Conservation (phyloP, 2,329 filamentous ascomycete genomes). For the Venturia oleaginea region DNA sequence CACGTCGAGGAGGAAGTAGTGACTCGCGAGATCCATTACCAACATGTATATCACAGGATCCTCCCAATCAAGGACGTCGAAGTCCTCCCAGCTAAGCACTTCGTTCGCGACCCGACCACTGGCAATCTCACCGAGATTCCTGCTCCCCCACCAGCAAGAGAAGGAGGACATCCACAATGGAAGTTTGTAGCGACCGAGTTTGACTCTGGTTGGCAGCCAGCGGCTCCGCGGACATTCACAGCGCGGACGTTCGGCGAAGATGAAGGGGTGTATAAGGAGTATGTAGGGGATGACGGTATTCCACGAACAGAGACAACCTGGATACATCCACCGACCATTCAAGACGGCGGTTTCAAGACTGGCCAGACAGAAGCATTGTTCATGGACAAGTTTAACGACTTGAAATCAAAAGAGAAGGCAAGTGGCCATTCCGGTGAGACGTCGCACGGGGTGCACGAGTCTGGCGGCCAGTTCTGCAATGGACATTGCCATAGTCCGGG, state of each 20-base stretch:
- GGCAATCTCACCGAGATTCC: constrained; percentile 36
- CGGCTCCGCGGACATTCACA: constrained; percentile 22
- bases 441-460: neutral
- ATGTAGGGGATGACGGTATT: constrained; percentile 32
- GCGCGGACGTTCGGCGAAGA: constrained; percentile 28
- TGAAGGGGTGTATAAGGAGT: constrained; percentile 33
- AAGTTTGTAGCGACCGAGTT: constrained; percentile 26
- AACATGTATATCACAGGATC: constrained; percentile 43
- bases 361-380: constrained; percentile 23
- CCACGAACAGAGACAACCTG: constrained; percentile 36
- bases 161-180: constrained; percentile 16
- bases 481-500: neutral
- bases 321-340: constrained; percentile 36
- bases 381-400: neutral
- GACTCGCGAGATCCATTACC: constrained; percentile 45
- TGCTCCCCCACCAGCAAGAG: constrained; percentile 27
- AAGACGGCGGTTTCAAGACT: constrained; percentile 23
- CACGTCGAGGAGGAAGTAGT: constrained; percentile 40
- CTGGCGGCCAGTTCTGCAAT: neutral
- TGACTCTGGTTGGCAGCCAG: constrained; percentile 8
- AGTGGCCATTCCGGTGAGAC: neutral
- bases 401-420: neutral
- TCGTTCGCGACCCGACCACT: constrained; percentile 29
- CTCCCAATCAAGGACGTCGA: constrained; percentile 46
- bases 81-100: constrained; percentile 45